Percentiles rank a stretch among this genome's conserved stretches.
phyloP scores from a whole-genome alignment of 352 stramenopile genomes.

The Vaucheria bursata region DNA sequence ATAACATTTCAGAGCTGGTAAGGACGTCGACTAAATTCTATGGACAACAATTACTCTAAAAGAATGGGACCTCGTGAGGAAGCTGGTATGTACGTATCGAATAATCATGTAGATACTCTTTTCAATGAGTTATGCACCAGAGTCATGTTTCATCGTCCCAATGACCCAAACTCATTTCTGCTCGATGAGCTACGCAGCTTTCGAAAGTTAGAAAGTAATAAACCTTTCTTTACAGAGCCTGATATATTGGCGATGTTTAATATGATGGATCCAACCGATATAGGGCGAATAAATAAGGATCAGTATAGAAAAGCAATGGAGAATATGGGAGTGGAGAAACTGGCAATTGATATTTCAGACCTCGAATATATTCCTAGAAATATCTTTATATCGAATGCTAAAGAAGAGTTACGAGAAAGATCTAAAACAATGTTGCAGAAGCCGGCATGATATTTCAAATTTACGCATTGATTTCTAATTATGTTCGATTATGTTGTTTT shows the following conservation, averaged over 20 bases:
- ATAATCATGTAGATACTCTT: constrained; percentile 27
- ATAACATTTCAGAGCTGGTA: not conserved
- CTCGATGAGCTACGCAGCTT: constrained; percentile 34
- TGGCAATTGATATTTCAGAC: not conserved
- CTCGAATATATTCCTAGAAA: not conserved
- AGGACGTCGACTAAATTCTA: not conserved
- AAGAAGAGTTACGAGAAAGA: not conserved
- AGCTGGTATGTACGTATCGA: constrained; percentile 24
- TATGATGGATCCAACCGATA: constrained; percentile 33
- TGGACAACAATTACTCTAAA: constrained; percentile 2
- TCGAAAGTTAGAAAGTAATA: not conserved
- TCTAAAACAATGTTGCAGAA: not conserved
- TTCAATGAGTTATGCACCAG: constrained; percentile 44
- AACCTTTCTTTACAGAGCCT: constrained; percentile 34
- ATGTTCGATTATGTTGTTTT: too few relatives aligned
- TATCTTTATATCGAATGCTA: not conserved
- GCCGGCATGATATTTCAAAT: too few relatives aligned
- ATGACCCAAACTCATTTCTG: constrained; percentile 43
- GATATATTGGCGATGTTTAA: constrained; percentile 46
- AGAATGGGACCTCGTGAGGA: constrained; percentile 18
- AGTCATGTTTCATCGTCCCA: constrained; percentile 43
- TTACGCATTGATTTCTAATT: too few relatives aligned
- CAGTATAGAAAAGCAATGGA: constrained; percentile 26
- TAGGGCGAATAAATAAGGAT: constrained; percentile 19
- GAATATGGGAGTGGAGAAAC: constrained; percentile 4